A percentile compares a stretch with the other conserved stretches of the same genome.
These are phyloP conservation scores for Hippophae gyantsensis DNA, from an alignment of 306 rosid genomes.

Conservation along the genomic window DNA sequence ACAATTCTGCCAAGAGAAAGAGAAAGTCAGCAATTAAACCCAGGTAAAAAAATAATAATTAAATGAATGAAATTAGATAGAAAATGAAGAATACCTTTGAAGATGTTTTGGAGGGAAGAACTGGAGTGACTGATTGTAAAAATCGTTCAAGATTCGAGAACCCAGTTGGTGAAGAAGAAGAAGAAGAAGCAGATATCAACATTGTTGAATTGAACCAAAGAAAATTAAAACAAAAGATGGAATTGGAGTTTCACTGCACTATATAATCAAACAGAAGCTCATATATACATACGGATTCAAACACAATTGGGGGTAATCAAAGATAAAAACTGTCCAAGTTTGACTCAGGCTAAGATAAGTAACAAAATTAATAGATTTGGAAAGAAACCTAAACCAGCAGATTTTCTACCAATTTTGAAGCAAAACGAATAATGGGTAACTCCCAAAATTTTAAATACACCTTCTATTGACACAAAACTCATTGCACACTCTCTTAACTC, in stretches of 20 bases:
- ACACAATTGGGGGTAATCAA: too few species aligned
- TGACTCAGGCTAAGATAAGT: too few species aligned
- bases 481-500: background rate
- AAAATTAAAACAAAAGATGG: background rate
- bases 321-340: too few species aligned
- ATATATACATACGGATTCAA: too few species aligned
- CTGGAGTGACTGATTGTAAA: slow-evolving; percentile 60
- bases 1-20: background rate
- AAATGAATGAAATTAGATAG: background rate
- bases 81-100: slow-evolving; percentile 40
- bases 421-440: too few species aligned
- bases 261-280: too few species aligned
- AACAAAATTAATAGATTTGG: too few species aligned
- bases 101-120: slow-evolving; percentile 39
- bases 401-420: too few species aligned
- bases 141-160: slow-evolving; percentile 49
- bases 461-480: background rate
- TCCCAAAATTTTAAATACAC: too few species aligned
- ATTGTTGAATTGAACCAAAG: slow-evolving; percentile 3
- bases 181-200: slow-evolving; percentile 7
- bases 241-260: too few species aligned
- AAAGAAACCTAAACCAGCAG: too few species aligned
- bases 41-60: background rate
- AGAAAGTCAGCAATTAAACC: background rate
- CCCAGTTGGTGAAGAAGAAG: slow-evolving; percentile 7